These are phyloP conservation scores for Mucor piriformis DNA, from an alignment of 371 early-diverging fungal species.

Conservation along the genomic window DNA sequence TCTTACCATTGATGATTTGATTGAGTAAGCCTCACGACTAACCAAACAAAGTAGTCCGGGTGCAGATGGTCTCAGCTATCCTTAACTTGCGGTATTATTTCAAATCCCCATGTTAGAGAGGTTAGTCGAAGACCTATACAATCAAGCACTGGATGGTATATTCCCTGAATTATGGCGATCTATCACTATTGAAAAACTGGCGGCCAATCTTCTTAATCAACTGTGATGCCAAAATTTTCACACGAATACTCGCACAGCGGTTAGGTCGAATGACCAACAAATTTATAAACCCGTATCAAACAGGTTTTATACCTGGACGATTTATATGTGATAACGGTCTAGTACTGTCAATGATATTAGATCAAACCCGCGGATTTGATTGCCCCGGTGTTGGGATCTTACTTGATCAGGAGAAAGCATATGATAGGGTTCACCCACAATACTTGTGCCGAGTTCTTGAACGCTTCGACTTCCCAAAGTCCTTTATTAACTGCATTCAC, in stretches of 20 bases:
- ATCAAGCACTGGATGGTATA: not conserved
- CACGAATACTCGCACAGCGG: slow-evolving; percentile 17
- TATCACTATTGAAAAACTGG: slow-evolving; percentile 24
- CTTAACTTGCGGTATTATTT: not conserved
- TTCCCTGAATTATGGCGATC: slow-evolving; percentile 5
- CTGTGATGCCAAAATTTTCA: slow-evolving; percentile 30
- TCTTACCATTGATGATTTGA: not conserved
- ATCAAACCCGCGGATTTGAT: slow-evolving; percentile 1
- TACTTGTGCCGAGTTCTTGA: slow-evolving; percentile 9
- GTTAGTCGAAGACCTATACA: slow-evolving; percentile 10
- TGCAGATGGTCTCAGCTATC: not conserved
- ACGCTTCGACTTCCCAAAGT: slow-evolving; percentile 11
- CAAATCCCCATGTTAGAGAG: not conserved
- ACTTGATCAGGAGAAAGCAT: slow-evolving; percentile 26
- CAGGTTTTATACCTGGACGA: slow-evolving; percentile 3
- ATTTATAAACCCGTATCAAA: slow-evolving; percentile 6
- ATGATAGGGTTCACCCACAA: slow-evolving; percentile 22
- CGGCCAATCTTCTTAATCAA: slow-evolving; percentile 30
- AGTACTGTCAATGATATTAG: not conserved
- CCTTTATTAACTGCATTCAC: slow-evolving; percentile 2
- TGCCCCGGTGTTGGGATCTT: slow-evolving; percentile 5
- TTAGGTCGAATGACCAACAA: not conserved
- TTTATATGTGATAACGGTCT: slow-evolving; percentile 18
- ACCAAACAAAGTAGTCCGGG: not conserved
- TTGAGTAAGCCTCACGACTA: not conserved